Conservation (phyloP, 2,329 filamentous ascomycete species). For the Juglanconis juglandina region DNA sequence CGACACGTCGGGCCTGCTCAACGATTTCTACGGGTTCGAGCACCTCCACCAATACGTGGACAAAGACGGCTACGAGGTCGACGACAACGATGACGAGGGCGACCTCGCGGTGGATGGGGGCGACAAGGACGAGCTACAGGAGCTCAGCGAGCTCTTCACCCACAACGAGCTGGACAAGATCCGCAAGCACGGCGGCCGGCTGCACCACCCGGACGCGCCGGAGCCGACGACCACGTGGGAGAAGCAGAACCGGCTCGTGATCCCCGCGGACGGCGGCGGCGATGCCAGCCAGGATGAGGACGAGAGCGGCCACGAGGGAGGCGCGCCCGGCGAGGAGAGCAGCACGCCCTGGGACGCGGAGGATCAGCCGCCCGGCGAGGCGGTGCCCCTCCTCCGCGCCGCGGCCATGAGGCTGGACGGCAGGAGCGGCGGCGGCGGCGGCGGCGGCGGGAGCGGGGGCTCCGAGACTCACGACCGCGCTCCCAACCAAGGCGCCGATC, state of each 20-base stretch:
- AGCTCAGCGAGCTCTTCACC: slow-evolving; percentile 69
- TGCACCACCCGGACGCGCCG: slow-evolving; percentile 50
- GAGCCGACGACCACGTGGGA: slow-evolving; percentile 33
- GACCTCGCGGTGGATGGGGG: not conserved
- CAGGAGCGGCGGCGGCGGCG: no score
- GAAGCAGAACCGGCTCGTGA: slow-evolving; percentile 39
- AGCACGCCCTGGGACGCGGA: slow-evolving; percentile 4
- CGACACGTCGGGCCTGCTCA: slow-evolving; percentile 65
- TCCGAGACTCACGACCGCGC: no score
- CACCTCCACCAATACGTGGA: slow-evolving; percentile 51
- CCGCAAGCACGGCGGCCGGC: slow-evolving; percentile 58
- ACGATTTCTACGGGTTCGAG: slow-evolving; percentile 62
- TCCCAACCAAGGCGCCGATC: not conserved
- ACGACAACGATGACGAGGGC: slow-evolving; percentile 25
- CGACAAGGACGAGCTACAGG: slow-evolving; percentile 60
- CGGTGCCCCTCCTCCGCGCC: no score
- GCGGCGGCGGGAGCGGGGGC: no score
- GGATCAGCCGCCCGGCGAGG: not conserved
- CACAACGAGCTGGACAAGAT: slow-evolving; percentile 63
- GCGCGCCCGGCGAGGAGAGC: slow-evolving; percentile 11
- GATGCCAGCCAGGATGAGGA: slow-evolving; percentile 1
- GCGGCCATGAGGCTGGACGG: no score
- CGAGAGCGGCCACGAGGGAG: slow-evolving; percentile 10
- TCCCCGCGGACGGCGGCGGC: slow-evolving; percentile 24
- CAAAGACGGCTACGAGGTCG: slow-evolving; percentile 25